Evolutionary conservation across 768 basidiomycete species (phyloP), one percentile per base, ranked within the genome.

Genomic region (Kwoniella newhampshirensis): DNA sequence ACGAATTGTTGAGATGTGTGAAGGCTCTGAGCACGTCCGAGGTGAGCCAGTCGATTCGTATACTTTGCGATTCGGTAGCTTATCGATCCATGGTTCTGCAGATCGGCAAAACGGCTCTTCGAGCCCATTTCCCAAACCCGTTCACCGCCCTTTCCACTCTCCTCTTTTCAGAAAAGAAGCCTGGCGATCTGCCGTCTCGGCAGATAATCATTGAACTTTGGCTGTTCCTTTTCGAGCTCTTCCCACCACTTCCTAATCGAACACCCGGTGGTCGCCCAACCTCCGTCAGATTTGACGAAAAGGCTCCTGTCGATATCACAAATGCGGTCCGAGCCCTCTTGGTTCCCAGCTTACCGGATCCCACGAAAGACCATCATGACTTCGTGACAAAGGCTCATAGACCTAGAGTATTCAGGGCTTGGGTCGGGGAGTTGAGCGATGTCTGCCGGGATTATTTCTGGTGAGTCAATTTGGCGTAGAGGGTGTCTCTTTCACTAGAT

Each of bases 151-250:
- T 99, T 26, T 81, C 93, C 17, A 79, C 85, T 8, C 82, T 98
- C 15, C 81, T 98, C 1, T 98, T 90, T 76, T 94, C 92, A 3
- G 94, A 98, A 80, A 98, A 98, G 80, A 96, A 93, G 74, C 96
- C 96, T 0, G 96, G 96, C 41, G 96, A 99, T 36, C 81, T 98
- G 8, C 83, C 85, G 3, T 87, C 89, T 4, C 85, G 93, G 30
- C 91, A 93, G 68, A 83, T 97, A 53, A 93, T 99, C 35, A 79
- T 88, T 40, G 96, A 98, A 51, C 80, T 99, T 15, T 80, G 97
- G 45, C 80, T 86, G n/a, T 81, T 87, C 54, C 80, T 97, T 6
- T 94, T 93, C 69, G 92, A 97, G 2, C 78, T 98, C 15, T 97
- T 91, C 68, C 91, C 91, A 2, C 46, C 49, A 17, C 3, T 28